Percentiles rank a stretch among this genome's conserved stretches.
Conservation (phyloP, 179 eudicot species). For the Sideroxylon spinosum region DNA sequence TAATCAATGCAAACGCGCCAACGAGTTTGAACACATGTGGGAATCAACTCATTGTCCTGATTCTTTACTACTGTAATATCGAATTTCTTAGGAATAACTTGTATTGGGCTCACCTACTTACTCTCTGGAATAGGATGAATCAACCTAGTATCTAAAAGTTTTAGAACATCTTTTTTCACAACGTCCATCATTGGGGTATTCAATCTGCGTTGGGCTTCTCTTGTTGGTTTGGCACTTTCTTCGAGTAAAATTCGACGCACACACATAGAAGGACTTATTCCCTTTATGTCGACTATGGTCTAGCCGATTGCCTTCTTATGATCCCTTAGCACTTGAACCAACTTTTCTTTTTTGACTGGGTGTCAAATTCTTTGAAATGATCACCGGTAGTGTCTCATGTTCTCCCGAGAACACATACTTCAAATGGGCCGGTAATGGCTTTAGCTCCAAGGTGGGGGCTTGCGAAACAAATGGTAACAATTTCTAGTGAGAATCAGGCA, state of each 20-base stretch:
- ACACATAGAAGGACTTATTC: not conserved
- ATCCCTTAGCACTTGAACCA: no score
- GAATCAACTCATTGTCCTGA: conserved; percentile 1
- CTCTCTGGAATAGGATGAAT: conserved; percentile 10
- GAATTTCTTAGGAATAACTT: conserved; percentile 7
- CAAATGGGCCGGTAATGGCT: no score
- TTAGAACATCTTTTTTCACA: not conserved
- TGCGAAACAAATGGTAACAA: no score
- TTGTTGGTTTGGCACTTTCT: not conserved
- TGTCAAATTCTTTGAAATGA: no score
- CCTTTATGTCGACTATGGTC: not conserved
- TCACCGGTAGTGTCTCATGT: no score
- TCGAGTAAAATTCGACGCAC: not conserved
- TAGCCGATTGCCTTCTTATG: no score
- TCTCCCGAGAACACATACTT: no score
- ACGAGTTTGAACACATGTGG: not conserved
- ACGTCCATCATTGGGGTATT: not conserved
- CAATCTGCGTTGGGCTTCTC: not conserved
- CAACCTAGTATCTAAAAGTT: not conserved
- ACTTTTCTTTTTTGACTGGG: not conserved
- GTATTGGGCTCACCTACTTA: not conserved
- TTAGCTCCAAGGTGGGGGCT: no score
- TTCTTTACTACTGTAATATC: no score
- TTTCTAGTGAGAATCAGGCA: no score
- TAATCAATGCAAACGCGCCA: not conserved